Conservation (phyloP, 1,284 basidiomycete species). For the Ceratobasidium sp. region DNA sequence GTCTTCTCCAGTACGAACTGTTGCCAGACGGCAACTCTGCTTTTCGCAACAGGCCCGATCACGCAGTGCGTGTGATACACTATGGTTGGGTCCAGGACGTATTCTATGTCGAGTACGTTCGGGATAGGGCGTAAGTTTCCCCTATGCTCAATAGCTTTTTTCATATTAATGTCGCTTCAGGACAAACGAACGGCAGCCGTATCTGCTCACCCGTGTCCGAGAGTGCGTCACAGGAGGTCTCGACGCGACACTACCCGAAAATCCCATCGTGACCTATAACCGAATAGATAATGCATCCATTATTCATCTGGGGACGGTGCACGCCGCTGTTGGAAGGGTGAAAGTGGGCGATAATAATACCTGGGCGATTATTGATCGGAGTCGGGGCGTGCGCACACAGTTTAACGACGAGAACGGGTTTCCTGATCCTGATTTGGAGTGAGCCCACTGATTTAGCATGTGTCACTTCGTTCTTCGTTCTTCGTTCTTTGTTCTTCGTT, state of each 20-base stretch:
- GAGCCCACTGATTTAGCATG: too few relatives aligned
- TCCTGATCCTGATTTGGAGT: not conserved
- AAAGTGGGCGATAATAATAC: not conserved
- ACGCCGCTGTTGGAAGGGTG: constrained; percentile 1
- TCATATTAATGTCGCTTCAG: not conserved
- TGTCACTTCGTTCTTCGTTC: too few relatives aligned
- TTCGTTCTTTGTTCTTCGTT: too few relatives aligned
- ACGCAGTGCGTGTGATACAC: not conserved
- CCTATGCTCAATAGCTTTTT: not conserved
- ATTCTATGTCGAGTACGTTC: constrained; percentile 18
- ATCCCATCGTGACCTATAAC: constrained; percentile 8
- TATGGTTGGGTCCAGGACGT: constrained; percentile 14
- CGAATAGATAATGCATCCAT: not conserved
- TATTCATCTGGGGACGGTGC: constrained; percentile 2
- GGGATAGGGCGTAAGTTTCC: constrained; percentile 1
- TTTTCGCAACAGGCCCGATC: not conserved
- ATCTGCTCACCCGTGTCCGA: not conserved
- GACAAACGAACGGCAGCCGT: not conserved
- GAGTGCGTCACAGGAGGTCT: constrained; percentile 16
- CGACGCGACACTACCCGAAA: constrained; percentile 3
- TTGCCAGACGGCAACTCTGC: not conserved
- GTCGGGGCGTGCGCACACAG: constrained; percentile 6
- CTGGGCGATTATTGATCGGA: constrained; percentile 34
- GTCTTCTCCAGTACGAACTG: constrained; percentile 15
- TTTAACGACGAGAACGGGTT: constrained; percentile 4